phyloP scores from a whole-genome alignment of 306 rosid species.

The Quercus engelmannii region DNA sequence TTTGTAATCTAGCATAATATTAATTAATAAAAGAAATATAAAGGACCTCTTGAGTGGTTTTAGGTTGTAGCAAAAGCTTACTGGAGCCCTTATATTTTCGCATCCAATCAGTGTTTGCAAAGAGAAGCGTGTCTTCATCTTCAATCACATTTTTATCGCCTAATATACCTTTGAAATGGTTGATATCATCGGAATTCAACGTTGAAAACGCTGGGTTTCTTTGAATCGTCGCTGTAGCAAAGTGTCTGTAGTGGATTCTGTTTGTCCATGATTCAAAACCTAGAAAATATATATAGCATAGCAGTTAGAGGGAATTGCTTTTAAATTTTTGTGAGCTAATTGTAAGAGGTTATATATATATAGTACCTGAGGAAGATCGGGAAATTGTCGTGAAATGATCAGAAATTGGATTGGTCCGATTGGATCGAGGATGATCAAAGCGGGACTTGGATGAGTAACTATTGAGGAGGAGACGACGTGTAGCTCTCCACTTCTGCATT shows the following conservation, averaged over 20 bases:
- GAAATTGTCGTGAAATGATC: conserved; percentile 1
- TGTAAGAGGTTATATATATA: background rate
- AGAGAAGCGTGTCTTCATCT: conserved; percentile 68
- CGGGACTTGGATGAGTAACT: conserved; percentile 20
- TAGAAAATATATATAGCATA: background rate
- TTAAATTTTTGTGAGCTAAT: background rate
- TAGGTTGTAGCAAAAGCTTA: conserved; percentile 70
- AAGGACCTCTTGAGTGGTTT: conserved; percentile 74
- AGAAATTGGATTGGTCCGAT: background rate
- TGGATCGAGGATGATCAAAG: conserved; percentile 21
- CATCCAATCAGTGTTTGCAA: conserved; percentile 93
- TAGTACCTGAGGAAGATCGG: conserved; percentile 30
- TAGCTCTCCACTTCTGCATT: conserved; percentile 48
- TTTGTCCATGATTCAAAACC: background rate
- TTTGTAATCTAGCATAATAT: too few species aligned
- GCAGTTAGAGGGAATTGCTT: background rate
- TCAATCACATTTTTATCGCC: conserved; percentile 75
- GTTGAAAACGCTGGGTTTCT: conserved; percentile 60
- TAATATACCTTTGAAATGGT: conserved; percentile 55
- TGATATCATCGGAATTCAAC: conserved; percentile 66
- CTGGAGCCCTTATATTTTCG: conserved; percentile 79
- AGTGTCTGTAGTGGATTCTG: conserved; percentile 31
- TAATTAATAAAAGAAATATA: background rate
- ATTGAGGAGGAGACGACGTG: conserved; percentile 37
- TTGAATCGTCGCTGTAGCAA: conserved; percentile 39